Evolutionary conservation across 192 early-diverging fungal genomes (phyloP), one percentile per base, ranked within the genome.

Genomic region (Backusella tarrabulga): DNA sequence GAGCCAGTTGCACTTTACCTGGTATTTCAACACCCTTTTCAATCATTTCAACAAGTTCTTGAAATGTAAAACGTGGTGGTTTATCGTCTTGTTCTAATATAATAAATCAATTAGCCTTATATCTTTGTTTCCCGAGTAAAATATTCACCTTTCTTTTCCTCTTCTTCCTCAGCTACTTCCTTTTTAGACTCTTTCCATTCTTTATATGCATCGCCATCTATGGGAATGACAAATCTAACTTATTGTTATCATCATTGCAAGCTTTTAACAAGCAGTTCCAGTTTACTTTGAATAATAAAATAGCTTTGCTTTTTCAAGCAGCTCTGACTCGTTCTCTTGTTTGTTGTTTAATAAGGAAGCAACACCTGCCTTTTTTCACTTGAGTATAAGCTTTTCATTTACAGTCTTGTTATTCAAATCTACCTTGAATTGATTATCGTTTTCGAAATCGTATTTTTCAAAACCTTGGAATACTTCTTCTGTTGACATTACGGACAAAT

Each of bases 251-350:
- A 42, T 23, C 17, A 29, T 19, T 3, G 4, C 35, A 52, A 17
- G 5, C 21, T 29, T 21, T 11, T 26, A 69, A 14, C 50, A n/a
- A 23, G 7, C 23, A 6, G 1, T 21, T 42, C 40, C 7, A 29
- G 9, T 21, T 83, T 79, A 85, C 84, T 79, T 85, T 71, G 77
- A 77, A 60, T 81, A 85, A 79, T 85, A 85, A 75, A 83, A 85
- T n/a, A 75, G 79, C 41, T 81, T 83, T 4, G 84, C 84, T 7
- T 78, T 77, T 60, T 81, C 72, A 42, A 81, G 60, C n/a, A 83
- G 6, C 5, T 83, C 76, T 34, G 74, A 46, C 15, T 73, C 29
- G 36, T 83, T 83, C 4, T 73, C 75, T 50, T 77, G 26, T 35
- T 77, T 44, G 34, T 78, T 76, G 32, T 73, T 52, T 21, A 85